Evolutionary conservation across 192 early-diverging fungal genomes (phyloP), one percentile per base, ranked within the genome.

Genomic region (Coemansia sp.): DNA sequence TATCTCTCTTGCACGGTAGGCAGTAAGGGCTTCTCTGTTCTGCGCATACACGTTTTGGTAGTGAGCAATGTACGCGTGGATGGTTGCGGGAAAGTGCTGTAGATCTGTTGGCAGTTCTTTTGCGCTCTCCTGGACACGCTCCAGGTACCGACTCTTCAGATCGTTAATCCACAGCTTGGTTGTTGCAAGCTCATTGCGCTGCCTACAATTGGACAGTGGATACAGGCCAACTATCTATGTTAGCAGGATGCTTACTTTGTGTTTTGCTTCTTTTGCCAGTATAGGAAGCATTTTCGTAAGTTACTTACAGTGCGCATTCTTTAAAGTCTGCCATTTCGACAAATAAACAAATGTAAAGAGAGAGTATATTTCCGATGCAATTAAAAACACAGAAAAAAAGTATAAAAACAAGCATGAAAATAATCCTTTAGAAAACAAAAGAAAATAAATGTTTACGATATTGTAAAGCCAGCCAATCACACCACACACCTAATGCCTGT

Each of bases 81-180:
- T 81, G 51, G 42, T 73, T 29, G 61, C 34, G 0, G 79, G 79
- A 31, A 81, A 72, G 37, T 65, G 57, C 39, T 67, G 67, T 21
- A 75, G 56, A 23, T 76, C 74, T 31, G 70, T 73, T 9, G 79
- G 79, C 16, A 81, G 64, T 15, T 70, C 67, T 30, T 57, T 69
- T 26, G 74, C 79, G 20, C 58, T 66, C 4, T 53, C 57, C 37
- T 61, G 64, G 25, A 76, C 45, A n/a, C 66, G 55, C 52, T 61
- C 64, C 53, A 81, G 40, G 62, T 81, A 81, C 64, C 67, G 64
- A 39, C 67, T 76, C 48, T 76, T 75, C 4, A 81, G 62, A 16
- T 76, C 74, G 61, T 73, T 76, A 18, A 76, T 57, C 79, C 79
- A 82, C 8, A 76, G 64, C 55, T 55, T 73, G 64, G 51, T 73